Evolutionary conservation across 345 rosid genomes (phyloP).

Genomic region (Populus simonii): DNA sequence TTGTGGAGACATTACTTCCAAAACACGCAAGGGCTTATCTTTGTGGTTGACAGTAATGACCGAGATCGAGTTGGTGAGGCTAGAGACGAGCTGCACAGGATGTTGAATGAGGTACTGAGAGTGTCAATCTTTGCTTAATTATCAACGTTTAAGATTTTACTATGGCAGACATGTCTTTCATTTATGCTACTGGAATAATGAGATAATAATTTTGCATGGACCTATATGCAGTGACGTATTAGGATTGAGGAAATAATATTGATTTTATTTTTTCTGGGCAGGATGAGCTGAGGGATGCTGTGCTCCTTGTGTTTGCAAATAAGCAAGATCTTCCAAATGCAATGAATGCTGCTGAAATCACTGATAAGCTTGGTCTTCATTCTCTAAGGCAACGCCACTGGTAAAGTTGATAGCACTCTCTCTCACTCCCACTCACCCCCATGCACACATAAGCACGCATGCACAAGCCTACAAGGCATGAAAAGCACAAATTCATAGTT

Average conservation of each 20-base stretch:
- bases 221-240: not conserved
- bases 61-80: not conserved
- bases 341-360: not conserved
- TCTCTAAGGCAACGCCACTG: not conserved
- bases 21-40: not conserved
- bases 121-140: not conserved
- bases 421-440: not conserved
- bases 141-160: not conserved
- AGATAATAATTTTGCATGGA: not conserved
- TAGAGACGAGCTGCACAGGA: not conserved
- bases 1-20: constrained; percentile 1
- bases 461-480: not conserved
- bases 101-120: not conserved
- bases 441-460: no score
- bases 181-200: not conserved
- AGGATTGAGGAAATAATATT: not conserved
- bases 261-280: not conserved
- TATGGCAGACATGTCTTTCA: not conserved
- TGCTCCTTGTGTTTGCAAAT: not conserved
- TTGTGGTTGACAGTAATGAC: not conserved
- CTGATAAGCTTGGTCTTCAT: not conserved
- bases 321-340: not conserved
- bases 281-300: not conserved
- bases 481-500: not conserved
- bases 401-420: not conserved